Evolutionary conservation across 1,139 yeast species (phyloP).

Genomic region (Pichia sp.): DNA sequence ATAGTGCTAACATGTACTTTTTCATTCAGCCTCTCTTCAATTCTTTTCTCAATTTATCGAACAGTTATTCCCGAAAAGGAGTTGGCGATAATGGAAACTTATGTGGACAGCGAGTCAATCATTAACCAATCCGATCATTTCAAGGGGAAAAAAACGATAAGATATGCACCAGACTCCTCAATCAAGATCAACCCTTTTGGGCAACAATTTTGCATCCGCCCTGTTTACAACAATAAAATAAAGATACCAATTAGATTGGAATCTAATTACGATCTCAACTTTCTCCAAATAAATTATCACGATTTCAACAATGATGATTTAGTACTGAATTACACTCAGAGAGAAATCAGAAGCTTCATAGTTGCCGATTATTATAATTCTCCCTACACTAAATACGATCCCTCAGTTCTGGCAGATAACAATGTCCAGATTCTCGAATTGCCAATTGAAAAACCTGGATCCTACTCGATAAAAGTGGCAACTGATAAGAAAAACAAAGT

Average conservation of each 20-base stretch:
- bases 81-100: constrained; percentile 63
- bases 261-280: constrained; percentile 70
- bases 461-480: constrained; percentile 64
- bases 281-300: constrained; percentile 59
- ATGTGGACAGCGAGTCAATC: constrained; percentile 40
- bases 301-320: constrained; percentile 52
- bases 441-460: constrained; percentile 68
- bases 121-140: constrained; percentile 69
- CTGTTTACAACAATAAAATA: constrained; percentile 33
- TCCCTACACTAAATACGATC: constrained; percentile 32
- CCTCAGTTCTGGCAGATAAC: constrained; percentile 36
- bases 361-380: constrained; percentile 37
- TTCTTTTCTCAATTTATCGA: constrained; percentile 46
- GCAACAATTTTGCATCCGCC: constrained; percentile 59
- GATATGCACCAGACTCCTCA: constrained; percentile 87
- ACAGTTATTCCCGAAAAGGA: constrained; percentile 48
- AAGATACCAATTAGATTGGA: constrained; percentile 76
- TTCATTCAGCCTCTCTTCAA: constrained; percentile 37
- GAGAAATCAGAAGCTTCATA: constrained; percentile 47
- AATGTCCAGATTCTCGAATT: constrained; percentile 48
- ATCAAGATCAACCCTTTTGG: constrained; percentile 78
- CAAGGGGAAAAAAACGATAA: constrained; percentile 79
- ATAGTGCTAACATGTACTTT: constrained; percentile 42
- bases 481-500: constrained; percentile 60
- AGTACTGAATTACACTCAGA: constrained; percentile 52